Evolutionary conservation across 768 basidiomycete species (phyloP), one percentile per base, ranked within the genome.

Genomic region (Floccularia luteovirens): DNA sequence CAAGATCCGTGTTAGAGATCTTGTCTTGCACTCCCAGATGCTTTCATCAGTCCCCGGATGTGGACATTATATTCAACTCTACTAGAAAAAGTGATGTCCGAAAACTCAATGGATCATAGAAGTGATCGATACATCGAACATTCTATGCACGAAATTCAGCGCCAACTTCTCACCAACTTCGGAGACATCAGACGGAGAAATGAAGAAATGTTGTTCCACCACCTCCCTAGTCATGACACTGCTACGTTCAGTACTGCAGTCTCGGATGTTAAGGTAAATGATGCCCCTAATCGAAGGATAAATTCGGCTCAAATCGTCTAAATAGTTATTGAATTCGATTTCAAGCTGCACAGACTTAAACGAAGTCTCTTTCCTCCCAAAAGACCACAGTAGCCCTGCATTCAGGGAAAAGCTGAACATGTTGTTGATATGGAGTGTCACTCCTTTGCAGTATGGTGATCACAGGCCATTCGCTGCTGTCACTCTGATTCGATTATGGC

Each of bases 401-500:
- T 85, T 88, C 49, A 59, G 67, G n/a, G 72, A 73, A 43, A 87
- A 89, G 52, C 70, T 90, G 13, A 77, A 85, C 47, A 71, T 79
- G 38, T 67, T 90, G 2, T 67, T 90, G 7, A 83, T 83, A 0
- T 91, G 89, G 88, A 76, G 77, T 49, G 77, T 90, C 20, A 86
- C 87, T 0, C 75, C 79, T 2, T 63, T 85, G 13, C 89, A 90
- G 57, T 89, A 82, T 44, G 88, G 89, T 7, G 81, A 88, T 31
- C 89, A 90, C 48, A 69, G 88, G 24, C 77, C 83, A 1, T 83
- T 81, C 51, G 86, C 78, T 21, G 84, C 81, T 1, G 78, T 75
- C 5, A 81, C 81, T 14, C 66, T 90, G 28, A 74, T 90, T 37
- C 66, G 64, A 2, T 64, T 68, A 23, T 85, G 83, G 72, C 67